Percentiles rank a stretch among this genome's conserved stretches.
phyloP scores from a whole-genome alignment of 2,329 filamentous ascomycete genomes.

The Sphaerulina musiva region DNA sequence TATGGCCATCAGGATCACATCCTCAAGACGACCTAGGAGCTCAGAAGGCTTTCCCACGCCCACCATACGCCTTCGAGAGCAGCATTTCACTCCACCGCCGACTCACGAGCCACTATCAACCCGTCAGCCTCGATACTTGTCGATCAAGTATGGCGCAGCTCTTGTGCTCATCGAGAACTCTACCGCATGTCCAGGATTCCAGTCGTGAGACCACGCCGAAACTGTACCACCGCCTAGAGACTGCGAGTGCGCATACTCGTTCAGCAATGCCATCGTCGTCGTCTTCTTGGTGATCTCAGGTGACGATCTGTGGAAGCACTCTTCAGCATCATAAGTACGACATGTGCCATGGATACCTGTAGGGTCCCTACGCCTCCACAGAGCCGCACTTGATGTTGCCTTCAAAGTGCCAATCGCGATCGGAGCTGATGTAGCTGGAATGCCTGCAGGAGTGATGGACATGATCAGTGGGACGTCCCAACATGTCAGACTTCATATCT shows the following conservation, averaged over 20 bases:
- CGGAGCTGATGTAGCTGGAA: conserved; percentile 28
- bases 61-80: conserved; percentile 1
- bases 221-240: conserved; percentile 16
- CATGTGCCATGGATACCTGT: background rate
- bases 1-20: background rate
- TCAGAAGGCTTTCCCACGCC: too few relatives aligned
- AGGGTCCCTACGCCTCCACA: conserved; percentile 28
- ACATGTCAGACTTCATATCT: background rate
- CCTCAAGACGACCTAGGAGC: background rate
- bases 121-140: background rate
- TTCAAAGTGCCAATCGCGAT: conserved; percentile 35
- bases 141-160: background rate
- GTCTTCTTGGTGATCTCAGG: conserved; percentile 3
- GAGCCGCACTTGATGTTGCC: conserved; percentile 28
- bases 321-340: conserved; percentile 2
- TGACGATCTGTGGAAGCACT: background rate
- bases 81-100: conserved; percentile 8
- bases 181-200: conserved; percentile 18
- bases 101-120: conserved; percentile 10
- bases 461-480: background rate
- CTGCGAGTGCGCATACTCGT: conserved; percentile 18
- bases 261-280: conserved; percentile 12
- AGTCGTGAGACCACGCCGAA: conserved; percentile 20
- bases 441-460: conserved; percentile 16
- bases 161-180: conserved; percentile 5